These are phyloP conservation scores for Daldinia concentrica DNA, from an alignment of 495 filamentous ascomycete species.

Conservation along the genomic window DNA sequence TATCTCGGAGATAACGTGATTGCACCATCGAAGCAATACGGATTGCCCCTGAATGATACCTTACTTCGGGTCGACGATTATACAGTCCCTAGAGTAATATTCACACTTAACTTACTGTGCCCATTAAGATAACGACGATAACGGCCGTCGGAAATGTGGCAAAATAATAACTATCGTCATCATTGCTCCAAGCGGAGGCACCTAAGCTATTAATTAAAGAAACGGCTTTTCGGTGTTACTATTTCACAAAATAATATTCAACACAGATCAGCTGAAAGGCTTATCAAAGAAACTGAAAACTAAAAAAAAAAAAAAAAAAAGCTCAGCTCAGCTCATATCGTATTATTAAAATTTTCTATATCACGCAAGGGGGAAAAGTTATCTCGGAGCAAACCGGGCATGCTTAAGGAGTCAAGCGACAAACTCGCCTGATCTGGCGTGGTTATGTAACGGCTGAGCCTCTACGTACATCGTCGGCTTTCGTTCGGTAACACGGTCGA, in stretches of 20 bases:
- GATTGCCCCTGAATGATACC: background rate
- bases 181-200: background rate
- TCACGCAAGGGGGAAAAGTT: slow-evolving; percentile 10
- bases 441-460: slow-evolving; percentile 34
- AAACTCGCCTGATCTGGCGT: slow-evolving; percentile 40
- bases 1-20: background rate
- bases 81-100: slow-evolving; percentile 8
- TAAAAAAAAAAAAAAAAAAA: background rate
- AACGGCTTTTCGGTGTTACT: background rate
- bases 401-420: slow-evolving; percentile 6
- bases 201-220: too few relatives aligned
- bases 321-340: slow-evolving; percentile 6
- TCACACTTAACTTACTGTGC: slow-evolving; percentile 17
- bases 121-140: slow-evolving; percentile 14
- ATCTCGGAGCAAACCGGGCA: slow-evolving; percentile 38
- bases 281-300: background rate
- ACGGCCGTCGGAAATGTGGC: slow-evolving; percentile 16
- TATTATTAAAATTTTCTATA: slow-evolving; percentile 13
- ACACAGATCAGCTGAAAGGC: background rate
- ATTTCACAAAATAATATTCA: background rate
- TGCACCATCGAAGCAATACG: background rate
- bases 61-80: background rate
- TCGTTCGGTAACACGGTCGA: slow-evolving; percentile 33
- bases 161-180: slow-evolving; percentile 12
- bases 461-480: slow-evolving; percentile 26